Conservation (phyloP, 2,329 filamentous ascomycete species). For the Neurospora sp. region DNA sequence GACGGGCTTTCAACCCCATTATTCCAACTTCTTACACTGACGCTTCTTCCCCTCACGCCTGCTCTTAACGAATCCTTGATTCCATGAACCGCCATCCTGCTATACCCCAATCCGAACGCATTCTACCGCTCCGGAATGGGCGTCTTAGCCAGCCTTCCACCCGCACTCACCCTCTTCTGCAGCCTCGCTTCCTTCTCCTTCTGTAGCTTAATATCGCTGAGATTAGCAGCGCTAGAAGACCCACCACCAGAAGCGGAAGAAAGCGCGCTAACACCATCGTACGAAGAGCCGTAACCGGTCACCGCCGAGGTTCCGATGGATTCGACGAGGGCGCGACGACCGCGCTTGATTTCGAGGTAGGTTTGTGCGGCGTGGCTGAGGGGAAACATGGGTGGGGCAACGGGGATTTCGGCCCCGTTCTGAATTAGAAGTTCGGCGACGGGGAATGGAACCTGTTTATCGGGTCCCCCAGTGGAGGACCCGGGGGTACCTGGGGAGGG, state of each 20-base stretch:
- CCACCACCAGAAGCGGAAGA: conserved; percentile 27
- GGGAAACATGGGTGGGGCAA: conserved; percentile 67
- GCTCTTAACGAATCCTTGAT: not conserved
- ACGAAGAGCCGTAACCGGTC: conserved; percentile 25
- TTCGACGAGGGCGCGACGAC: conserved; percentile 33
- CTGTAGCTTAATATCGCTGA: conserved; percentile 27
- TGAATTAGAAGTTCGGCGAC: conserved; percentile 86
- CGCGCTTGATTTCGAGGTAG: conserved; percentile 73
- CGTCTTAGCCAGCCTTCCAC: conserved; percentile 59
- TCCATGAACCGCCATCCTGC: not conserved
- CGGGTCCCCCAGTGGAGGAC: conserved; percentile 30
- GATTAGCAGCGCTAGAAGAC: conserved; percentile 1
- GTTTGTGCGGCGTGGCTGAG: conserved; percentile 70
- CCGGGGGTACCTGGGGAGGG: conserved; percentile 27
- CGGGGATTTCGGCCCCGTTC: conserved; percentile 84
- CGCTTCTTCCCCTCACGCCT: not conserved
- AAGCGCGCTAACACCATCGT: conserved; percentile 53
- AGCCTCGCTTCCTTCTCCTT: conserved; percentile 59
- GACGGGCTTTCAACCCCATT: not conserved
- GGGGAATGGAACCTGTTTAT: conserved; percentile 63
- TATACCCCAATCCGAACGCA: conserved; percentile 9
- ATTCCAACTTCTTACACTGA: not conserved
- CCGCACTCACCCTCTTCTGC: conserved; percentile 71
- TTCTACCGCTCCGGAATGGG: conserved; percentile 52
- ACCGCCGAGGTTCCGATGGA: conserved; percentile 2